Conservation (phyloP, 2,329 filamentous ascomycete genomes). For the Fusarium burgessii region DNA sequence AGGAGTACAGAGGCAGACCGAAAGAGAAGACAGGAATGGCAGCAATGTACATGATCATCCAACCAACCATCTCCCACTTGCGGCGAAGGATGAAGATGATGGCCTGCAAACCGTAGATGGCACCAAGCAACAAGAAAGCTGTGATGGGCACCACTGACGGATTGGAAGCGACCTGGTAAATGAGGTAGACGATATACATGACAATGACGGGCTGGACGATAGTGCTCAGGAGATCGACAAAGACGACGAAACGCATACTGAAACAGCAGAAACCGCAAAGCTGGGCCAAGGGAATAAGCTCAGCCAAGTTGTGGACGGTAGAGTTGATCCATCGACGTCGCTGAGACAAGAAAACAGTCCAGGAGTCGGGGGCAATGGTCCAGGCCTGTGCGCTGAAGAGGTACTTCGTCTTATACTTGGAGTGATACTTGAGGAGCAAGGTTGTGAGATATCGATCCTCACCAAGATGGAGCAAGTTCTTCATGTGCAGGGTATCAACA, state of each 20-base stretch:
- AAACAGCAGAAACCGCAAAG: slow-evolving; percentile 99
- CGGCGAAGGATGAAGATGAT: slow-evolving; percentile 96
- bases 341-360: slow-evolving; percentile 95
- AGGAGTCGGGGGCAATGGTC: slow-evolving; percentile 96
- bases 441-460: slow-evolving; percentile 98
- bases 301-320: slow-evolving; percentile 96
- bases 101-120: slow-evolving; percentile 97
- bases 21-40: slow-evolving; percentile 94
- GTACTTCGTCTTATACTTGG: slow-evolving; percentile 98
- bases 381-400: slow-evolving; percentile 92
- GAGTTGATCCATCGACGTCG: slow-evolving; percentile 99
- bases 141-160: slow-evolving; percentile 79
- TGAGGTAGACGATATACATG: slow-evolving; percentile 89
- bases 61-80: slow-evolving; percentile 99
- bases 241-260: slow-evolving; percentile 98
- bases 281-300: slow-evolving; percentile 91
- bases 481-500: slow-evolving; percentile 98
- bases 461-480: slow-evolving; percentile 95
- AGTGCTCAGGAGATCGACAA: slow-evolving; percentile 92
- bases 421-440: slow-evolving; percentile 89
- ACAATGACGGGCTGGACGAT: slow-evolving; percentile 92
- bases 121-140: slow-evolving; percentile 89
- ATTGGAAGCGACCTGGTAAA: slow-evolving; percentile 76
- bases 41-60: slow-evolving; percentile 96
- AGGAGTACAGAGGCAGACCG: slow-evolving; percentile 89